These are phyloP conservation scores for Phylloporus sp. DNA, from an alignment of 1,284 basidiomycete species.

Conservation along the genomic window DNA sequence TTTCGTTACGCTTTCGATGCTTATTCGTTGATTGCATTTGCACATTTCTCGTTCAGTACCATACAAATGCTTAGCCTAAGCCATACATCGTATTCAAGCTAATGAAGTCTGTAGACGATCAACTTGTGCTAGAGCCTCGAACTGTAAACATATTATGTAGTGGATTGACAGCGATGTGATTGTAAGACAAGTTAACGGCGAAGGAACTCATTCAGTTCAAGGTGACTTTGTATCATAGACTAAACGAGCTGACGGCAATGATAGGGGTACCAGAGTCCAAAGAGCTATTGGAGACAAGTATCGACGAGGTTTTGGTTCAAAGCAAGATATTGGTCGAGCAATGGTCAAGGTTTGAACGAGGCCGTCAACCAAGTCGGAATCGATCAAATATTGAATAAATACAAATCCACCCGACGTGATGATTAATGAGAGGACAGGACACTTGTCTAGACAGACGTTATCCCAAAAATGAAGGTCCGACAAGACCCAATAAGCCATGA, in stretches of 20 bases:
- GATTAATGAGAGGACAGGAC: conserved; percentile 51
- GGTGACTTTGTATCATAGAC: conserved; percentile 1
- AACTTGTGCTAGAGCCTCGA: neutral
- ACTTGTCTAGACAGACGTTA: conserved; percentile 36
- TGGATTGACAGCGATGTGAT: neutral
- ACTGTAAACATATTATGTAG: neutral
- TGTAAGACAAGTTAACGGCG: too few species aligned
- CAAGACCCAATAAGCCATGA: conserved; percentile 10
- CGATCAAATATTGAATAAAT: conserved; percentile 33
- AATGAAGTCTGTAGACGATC: conserved; percentile 15
- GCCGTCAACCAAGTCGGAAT: conserved; percentile 16
- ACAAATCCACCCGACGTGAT: conserved; percentile 32
- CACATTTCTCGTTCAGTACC: conserved; percentile 16
- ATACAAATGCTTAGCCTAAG: conserved; percentile 28
- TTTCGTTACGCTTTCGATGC: conserved; percentile 1
- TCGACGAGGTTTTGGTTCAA: neutral
- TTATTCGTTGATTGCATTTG: conserved; percentile 12
- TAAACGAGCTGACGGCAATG: neutral
- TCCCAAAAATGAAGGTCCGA: conserved; percentile 22
- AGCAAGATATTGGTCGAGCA: too few species aligned
- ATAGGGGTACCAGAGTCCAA: conserved; percentile 1
- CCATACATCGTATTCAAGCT: conserved; percentile 21
- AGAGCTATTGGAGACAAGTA: neutral
- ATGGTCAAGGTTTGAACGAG: too few species aligned
- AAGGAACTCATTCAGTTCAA: conserved; percentile 10